Evolutionary conservation across 257 asterid species (phyloP).

Genomic region (Solanum gracilifrons): DNA sequence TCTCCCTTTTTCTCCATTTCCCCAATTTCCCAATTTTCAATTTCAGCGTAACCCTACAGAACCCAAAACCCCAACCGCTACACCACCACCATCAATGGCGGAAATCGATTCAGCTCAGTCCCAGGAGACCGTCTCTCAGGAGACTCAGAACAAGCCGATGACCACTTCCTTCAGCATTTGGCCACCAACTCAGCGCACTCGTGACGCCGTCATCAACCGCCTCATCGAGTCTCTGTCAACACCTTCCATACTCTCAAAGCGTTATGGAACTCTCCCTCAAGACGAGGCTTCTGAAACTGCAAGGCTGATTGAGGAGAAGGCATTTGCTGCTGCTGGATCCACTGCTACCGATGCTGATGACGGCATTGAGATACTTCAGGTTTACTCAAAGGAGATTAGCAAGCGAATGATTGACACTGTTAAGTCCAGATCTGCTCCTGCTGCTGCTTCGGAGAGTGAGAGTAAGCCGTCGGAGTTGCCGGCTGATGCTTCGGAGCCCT

Average conservation of each 20-base stretch:
- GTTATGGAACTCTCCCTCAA: conserved; percentile 65
- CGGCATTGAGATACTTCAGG: conserved; percentile 74
- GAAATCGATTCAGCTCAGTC: conserved; percentile 10
- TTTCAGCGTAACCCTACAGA: not conserved
- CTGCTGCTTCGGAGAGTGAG: not conserved
- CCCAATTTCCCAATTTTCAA: not conserved
- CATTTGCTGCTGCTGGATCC: conserved; percentile 39
- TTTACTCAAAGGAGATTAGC: conserved; percentile 82
- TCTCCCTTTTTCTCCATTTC: not conserved
- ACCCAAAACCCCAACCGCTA: not conserved
- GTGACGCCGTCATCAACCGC: conserved; percentile 74
- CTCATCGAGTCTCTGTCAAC: conserved; percentile 65
- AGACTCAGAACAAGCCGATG: conserved; percentile 8
- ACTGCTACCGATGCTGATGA: conserved; percentile 37
- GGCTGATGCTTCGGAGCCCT: conserved; percentile 19
- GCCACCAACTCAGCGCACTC: conserved; percentile 86
- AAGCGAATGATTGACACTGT: conserved; percentile 67
- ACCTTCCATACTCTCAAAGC: conserved; percentile 67
- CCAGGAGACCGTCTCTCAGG: not conserved
- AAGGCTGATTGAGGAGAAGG: conserved; percentile 58
- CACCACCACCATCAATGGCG: conserved; percentile 14
- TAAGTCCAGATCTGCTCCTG: conserved; percentile 65
- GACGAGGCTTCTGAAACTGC: conserved; percentile 69
- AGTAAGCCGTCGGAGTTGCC: not conserved
- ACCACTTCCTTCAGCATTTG: conserved; percentile 61